Evolutionary conservation across 495 filamentous ascomycete species (phyloP).

Genomic region (Cercophora newfieldiana): DNA sequence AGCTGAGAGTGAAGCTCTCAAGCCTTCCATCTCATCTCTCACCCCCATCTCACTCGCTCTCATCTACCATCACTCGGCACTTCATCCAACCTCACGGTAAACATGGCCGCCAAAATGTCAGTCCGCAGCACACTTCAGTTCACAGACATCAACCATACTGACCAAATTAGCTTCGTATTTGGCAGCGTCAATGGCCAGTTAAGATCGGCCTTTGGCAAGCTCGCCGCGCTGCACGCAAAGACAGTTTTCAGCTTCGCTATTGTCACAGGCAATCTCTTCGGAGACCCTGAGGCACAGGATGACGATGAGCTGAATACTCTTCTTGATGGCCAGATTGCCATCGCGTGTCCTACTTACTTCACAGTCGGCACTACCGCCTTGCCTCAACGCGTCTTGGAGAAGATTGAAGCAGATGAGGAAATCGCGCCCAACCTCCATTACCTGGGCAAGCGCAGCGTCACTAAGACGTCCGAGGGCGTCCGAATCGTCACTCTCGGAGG

Average conservation of each 20-base stretch:
- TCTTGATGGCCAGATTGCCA: constrained; percentile 64
- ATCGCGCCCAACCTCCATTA: constrained; percentile 86
- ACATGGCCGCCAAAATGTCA: constrained; percentile 38
- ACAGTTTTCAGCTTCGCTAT: constrained; percentile 84
- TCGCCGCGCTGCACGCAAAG: constrained; percentile 75
- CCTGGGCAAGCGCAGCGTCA: constrained; percentile 77
- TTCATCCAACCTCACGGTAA: neutral
- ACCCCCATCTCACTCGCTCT: neutral
- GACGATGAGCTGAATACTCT: constrained; percentile 63
- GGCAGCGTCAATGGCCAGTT: constrained; percentile 78
- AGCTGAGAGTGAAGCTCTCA: neutral
- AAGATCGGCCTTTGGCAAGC: constrained; percentile 70
- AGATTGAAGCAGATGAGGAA: constrained; percentile 69
- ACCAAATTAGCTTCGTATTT: constrained; percentile 68
- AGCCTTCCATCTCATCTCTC: neutral
- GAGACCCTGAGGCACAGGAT: constrained; percentile 46
- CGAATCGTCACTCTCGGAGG: constrained; percentile 82
- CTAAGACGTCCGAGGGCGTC: constrained; percentile 88
- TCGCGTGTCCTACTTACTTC: constrained; percentile 87
- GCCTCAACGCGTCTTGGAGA: constrained; percentile 66
- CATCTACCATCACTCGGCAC: neutral
- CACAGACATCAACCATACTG: constrained; percentile 29
- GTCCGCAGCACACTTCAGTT: constrained; percentile 16
- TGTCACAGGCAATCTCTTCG: constrained; percentile 80
- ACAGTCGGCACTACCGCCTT: constrained; percentile 68